Base-by-base conservation (phyloP, 371 early-diverging fungal genomes). In the Phascolomyces articulosus region DNA sequence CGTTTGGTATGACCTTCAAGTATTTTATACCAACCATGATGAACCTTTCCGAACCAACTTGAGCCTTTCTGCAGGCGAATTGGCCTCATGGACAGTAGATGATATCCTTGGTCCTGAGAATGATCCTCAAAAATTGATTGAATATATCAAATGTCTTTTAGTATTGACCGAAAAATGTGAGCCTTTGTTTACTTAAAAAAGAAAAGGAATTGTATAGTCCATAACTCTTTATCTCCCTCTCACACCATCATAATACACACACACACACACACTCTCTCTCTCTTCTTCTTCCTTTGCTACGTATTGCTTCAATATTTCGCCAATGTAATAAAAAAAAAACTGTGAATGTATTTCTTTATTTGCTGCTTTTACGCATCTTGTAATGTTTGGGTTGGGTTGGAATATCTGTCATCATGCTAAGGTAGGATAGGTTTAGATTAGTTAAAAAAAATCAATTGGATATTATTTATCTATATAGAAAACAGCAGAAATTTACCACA, bases 1-100 rank as follows among this genome's bases (percentile, higher is more conserved):
- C 15, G 65, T 66, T 0, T 77, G 75, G 73, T 83, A 70, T 26
- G 82, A 79, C 9, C 63, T 76, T 11, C 78, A 83, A 60, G 70
- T 73, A 47, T 48, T 58, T 13, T 72, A 75, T 40, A 58, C 68
- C 0, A 21, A 55, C 0, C 69, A 73, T 24, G 47, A 65, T 16
- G 63, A 66, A 13, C 31, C 24, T 0, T 78, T 85, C 34, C 72
- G 78, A 29, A 24, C 57, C 6, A 85, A 83, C 47, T 15, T 60
- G 7, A 55, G 65, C 9, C 64, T 83, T 9, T 63, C 63, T 13
- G 24, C 64, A 2, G 83, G 83, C 4, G 53, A 66, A 27, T 28
- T 72, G 3, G 78, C 75, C 0, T 26, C 54, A 0, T 85, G 85
- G 85, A 71, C 67, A 1, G 67, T 74, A 0, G 59, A 76, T 0